These are phyloP conservation scores for Sordariomycetes sp. DNA, from an alignment of 2,329 filamentous ascomycete genomes.

Conservation along the genomic window DNA sequence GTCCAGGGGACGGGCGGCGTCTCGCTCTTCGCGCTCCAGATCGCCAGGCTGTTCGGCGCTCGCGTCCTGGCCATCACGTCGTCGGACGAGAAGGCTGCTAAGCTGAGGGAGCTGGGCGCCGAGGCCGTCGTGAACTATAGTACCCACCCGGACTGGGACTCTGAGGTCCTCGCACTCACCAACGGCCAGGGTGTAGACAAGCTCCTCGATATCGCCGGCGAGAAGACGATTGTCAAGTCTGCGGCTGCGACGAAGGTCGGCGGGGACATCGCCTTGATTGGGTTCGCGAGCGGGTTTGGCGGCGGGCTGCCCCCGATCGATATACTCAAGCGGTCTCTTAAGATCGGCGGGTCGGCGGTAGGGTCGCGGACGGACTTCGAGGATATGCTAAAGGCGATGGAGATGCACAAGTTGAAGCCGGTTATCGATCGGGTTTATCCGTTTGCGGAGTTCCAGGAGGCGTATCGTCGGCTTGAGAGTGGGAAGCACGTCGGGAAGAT, in stretches of 20 bases:
- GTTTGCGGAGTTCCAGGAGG: not conserved
- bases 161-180: constrained; percentile 37
- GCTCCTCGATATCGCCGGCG: constrained; percentile 45
- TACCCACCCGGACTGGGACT: constrained; percentile 40
- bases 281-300: not conserved
- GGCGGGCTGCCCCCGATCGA: not conserved
- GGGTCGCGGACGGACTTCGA: not conserved
- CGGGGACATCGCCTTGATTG: not conserved
- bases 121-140: constrained; percentile 48
- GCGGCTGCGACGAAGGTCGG: not conserved
- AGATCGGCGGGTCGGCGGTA: not conserved
- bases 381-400: not conserved
- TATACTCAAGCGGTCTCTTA: not conserved
- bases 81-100: constrained; percentile 33
- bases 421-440: not conserved
- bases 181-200: constrained; percentile 37
- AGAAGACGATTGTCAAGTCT: not conserved
- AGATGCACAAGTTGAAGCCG: not conserved
- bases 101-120: constrained; percentile 39
- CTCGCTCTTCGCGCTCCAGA: constrained; percentile 31
- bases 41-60: constrained; percentile 36
- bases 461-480: not conserved
- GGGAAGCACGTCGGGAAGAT: not conserved
- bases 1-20: constrained; percentile 44
- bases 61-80: constrained; percentile 48